These are phyloP conservation scores for Corymbia calophylla DNA, from an alignment of 441 rosid genomes.

Conservation along the genomic window DNA sequence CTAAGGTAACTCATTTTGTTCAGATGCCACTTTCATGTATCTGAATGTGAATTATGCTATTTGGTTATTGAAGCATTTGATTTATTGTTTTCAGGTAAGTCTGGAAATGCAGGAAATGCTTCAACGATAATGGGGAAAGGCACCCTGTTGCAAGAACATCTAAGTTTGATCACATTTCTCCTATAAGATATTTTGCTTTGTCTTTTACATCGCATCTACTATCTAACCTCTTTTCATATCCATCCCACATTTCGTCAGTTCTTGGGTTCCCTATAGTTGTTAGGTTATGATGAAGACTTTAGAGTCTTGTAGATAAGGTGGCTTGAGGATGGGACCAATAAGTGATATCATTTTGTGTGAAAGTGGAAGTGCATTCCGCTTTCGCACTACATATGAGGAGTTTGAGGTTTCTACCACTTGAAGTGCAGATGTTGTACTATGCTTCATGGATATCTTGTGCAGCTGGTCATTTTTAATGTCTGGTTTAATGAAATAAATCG, in stretches of 20 bases:
- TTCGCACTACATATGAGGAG: slow-evolving; percentile 18
- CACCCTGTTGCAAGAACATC: slow-evolving; percentile 17
- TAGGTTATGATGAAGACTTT: neutral
- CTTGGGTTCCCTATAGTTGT: neutral
- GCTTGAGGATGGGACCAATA: slow-evolving; percentile 10
- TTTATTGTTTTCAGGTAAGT: slow-evolving; percentile 26
- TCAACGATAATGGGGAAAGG: slow-evolving; percentile 17
- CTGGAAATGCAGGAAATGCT: slow-evolving; percentile 23
- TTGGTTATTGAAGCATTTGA: neutral
- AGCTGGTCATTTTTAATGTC: neutral
- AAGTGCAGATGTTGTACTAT: slow-evolving; percentile 3
- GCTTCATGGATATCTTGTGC: neutral
- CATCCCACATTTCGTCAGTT: neutral
- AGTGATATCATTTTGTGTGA: slow-evolving; percentile 10
- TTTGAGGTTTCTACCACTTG: slow-evolving; percentile 16
- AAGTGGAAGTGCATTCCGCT: slow-evolving; percentile 9
- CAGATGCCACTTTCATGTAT: neutral
- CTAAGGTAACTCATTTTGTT: slow-evolving; percentile 25
- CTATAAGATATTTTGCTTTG: neutral
- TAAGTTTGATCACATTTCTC: slow-evolving; percentile 7
- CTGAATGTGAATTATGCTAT: neutral
- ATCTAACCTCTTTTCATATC: neutral
- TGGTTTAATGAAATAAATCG: neutral
- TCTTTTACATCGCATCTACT: slow-evolving; percentile 1
- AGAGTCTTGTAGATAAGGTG: slow-evolving; percentile 20